Percentiles rank a stretch among this genome's conserved stretches.
phyloP scores from a whole-genome alignment of 257 asterid genomes.

The Hygrophila difformis region DNA sequence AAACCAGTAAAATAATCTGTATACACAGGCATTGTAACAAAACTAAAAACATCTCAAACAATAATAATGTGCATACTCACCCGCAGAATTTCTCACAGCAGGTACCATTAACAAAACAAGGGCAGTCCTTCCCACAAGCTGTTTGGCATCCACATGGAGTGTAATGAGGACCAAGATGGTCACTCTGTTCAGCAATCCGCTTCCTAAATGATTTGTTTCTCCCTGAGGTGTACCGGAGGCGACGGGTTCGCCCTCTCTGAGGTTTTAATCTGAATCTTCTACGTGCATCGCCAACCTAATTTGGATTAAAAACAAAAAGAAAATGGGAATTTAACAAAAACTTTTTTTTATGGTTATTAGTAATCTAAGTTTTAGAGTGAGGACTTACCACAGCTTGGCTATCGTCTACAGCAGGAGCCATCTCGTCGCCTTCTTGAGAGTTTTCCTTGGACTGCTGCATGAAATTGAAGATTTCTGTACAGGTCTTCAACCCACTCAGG shows the following conservation, averaged over 20 bases:
- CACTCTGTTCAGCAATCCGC: slow-evolving; percentile 78
- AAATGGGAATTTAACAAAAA: slow-evolving; percentile 12
- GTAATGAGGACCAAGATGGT: slow-evolving; percentile 84
- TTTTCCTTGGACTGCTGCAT: slow-evolving; percentile 67
- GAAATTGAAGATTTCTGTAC: slow-evolving; percentile 64
- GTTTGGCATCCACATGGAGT: slow-evolving; percentile 89
- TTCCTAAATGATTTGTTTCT: slow-evolving; percentile 83
- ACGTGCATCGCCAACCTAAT: slow-evolving; percentile 74
- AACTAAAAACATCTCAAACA: not conserved
- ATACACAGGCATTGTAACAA: slow-evolving; percentile 5
- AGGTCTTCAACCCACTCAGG: slow-evolving; percentile 74
- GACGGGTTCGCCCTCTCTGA: slow-evolving; percentile 85
- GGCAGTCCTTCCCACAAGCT: slow-evolving; percentile 88
- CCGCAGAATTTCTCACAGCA: slow-evolving; percentile 96
- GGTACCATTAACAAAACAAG: slow-evolving; percentile 76
- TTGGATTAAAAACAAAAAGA: not conserved
- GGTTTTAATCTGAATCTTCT: slow-evolving; percentile 78
- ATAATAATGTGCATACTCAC: slow-evolving; percentile 34
- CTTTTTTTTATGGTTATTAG: slow-evolving; percentile 8
- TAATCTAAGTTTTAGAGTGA: slow-evolving; percentile 10
- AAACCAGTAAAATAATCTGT: slow-evolving; percentile 4
- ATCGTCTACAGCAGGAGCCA: slow-evolving; percentile 47
- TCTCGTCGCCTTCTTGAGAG: slow-evolving; percentile 39
- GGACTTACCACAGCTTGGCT: slow-evolving; percentile 57
- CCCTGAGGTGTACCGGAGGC: slow-evolving; percentile 76